Percentiles rank a stretch among this genome's conserved stretches.
Evolutionary conservation across 805 yeast species (phyloP).

Genomic region (Sugiyamaella qingdaonensis): DNA sequence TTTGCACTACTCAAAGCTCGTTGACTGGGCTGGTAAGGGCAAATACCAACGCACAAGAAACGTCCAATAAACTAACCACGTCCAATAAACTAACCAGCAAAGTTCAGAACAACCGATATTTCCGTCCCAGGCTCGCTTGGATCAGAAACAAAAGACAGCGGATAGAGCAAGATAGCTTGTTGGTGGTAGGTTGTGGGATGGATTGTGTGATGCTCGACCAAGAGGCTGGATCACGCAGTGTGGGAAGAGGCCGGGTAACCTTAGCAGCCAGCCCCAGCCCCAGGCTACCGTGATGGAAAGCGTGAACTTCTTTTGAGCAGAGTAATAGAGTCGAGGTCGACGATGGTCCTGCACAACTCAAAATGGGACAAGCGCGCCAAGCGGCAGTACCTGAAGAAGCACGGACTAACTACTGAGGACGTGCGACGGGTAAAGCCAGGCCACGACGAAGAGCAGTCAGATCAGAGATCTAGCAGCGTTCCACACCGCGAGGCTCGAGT

Average conservation of each 20-base stretch:
- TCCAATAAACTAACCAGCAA: background rate
- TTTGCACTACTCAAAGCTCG: background rate
- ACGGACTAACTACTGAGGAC: slow-evolving; percentile 30
- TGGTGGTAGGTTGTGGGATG: no score
- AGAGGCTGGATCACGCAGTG: no score
- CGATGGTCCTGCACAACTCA: slow-evolving; percentile 51
- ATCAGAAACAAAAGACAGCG: background rate
- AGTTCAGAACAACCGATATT: background rate
- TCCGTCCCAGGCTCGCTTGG: background rate
- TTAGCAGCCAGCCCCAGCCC: no score
- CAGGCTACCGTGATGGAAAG: no score
- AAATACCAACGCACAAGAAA: background rate
- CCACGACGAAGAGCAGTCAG: slow-evolving; percentile 6
- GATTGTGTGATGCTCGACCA: no score
- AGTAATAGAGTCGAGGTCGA: background rate
- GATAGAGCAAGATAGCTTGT: no score
- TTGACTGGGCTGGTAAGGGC: background rate
- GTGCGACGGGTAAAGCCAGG: background rate
- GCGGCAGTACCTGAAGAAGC: slow-evolving; percentile 40
- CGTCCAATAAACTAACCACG: background rate
- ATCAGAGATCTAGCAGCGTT: background rate
- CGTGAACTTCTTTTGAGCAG: no score
- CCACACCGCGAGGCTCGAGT: no score
- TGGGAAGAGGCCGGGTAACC: no score
- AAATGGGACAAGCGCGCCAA: slow-evolving; percentile 51